Conservation (phyloP, 2,329 filamentous ascomycete species). For the Alternaria brassicae region DNA sequence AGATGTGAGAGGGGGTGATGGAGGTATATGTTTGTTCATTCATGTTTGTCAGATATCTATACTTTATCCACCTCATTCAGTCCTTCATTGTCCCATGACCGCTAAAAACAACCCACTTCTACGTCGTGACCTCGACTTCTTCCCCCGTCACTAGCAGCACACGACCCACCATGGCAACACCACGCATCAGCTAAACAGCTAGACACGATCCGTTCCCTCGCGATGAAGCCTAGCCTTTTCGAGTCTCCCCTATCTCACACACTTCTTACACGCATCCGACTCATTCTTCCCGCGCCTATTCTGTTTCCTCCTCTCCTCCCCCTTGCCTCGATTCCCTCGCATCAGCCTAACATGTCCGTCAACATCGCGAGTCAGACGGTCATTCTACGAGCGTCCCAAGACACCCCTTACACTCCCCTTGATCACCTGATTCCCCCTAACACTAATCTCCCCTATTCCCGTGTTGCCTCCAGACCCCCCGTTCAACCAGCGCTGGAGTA, state of each 20-base stretch:
- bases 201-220: too few relatives aligned
- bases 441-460: conserved; percentile 62
- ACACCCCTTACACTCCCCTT: conserved; percentile 62
- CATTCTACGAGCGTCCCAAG: conserved; percentile 40
- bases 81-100: neutral
- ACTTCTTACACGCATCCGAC: too few relatives aligned
- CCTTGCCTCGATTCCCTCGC: too few relatives aligned
- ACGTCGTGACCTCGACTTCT: too few relatives aligned
- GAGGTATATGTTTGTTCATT: neutral
- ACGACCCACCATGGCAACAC: too few relatives aligned
- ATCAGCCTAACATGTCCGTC: neutral
- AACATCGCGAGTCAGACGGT: too few relatives aligned
- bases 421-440: conserved; percentile 63
- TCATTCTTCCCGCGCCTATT: neutral
- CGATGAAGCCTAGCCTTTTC: too few relatives aligned
- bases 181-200: neutral
- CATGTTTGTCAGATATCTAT: neutral
- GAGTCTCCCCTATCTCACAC: too few relatives aligned
- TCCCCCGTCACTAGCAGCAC: too few relatives aligned
- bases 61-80: neutral
- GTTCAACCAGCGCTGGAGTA: conserved; percentile 78
- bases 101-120: neutral
- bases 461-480: conserved; percentile 59
- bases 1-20: too few relatives aligned
- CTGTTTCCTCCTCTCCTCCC: neutral